Percentiles rank a stretch among this genome's conserved stretches.
Evolutionary conservation across 2,329 filamentous ascomycete genomes (phyloP).

Genomic region (Calonectria ilicicola): DNA sequence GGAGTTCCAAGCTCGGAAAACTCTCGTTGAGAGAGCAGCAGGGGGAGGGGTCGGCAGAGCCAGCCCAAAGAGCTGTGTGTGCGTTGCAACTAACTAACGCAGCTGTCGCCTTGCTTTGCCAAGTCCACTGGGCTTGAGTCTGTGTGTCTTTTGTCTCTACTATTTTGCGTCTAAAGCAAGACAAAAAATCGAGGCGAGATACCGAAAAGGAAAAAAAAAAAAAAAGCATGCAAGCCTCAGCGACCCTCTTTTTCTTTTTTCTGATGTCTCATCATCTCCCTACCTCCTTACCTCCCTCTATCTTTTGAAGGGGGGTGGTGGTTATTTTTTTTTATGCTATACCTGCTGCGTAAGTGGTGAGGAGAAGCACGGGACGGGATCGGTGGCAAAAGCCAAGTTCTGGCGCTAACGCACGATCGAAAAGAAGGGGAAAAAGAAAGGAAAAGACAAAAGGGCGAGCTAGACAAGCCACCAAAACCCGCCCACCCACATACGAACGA

Average conservation of each 20-base stretch:
- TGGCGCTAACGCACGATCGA: slow-evolving; percentile 7
- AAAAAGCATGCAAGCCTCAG: background rate
- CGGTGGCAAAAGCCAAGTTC: background rate
- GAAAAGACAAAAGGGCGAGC: background rate
- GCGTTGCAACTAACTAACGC: background rate
- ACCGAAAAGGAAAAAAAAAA: no score
- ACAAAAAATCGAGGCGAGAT: background rate
- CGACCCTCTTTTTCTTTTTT: background rate
- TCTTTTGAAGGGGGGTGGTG: background rate
- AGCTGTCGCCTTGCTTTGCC: slow-evolving; percentile 1
- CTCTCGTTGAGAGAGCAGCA: background rate
- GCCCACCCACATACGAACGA: background rate
- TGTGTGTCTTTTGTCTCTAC: background rate
- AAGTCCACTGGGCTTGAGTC: background rate
- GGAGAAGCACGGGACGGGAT: background rate
- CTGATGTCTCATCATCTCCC: background rate
- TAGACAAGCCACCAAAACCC: background rate
- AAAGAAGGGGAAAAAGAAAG: background rate
- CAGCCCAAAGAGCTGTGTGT: background rate
- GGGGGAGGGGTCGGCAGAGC: background rate
- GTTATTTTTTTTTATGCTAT: no score
- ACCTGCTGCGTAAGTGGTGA: background rate
- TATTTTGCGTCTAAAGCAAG: background rate
- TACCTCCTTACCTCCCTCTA: background rate
- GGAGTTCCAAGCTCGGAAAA: background rate